Conservation (phyloP, 2,329 filamentous ascomycete species). For the Aspergillus intermedius region DNA sequence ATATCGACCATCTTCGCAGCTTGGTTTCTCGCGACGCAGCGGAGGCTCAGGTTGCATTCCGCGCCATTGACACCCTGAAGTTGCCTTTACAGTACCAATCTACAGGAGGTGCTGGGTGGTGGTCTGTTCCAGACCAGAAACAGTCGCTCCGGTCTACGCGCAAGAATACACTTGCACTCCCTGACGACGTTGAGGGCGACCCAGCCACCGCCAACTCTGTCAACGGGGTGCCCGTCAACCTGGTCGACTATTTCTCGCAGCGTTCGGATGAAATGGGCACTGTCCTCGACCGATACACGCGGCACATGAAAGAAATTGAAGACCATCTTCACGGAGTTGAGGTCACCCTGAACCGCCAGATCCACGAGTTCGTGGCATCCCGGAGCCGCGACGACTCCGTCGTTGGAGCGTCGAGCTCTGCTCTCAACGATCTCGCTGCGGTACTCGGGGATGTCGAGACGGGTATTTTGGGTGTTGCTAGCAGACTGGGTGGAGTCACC, state of each 20-base stretch:
- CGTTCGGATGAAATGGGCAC: constrained; percentile 56
- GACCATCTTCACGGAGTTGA: constrained; percentile 60
- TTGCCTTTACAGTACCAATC: constrained; percentile 61
- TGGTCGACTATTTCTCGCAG: constrained; percentile 59
- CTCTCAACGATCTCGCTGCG: constrained; percentile 45
- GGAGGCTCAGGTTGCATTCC: constrained; percentile 65
- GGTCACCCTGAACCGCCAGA: constrained; percentile 52
- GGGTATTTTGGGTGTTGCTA: constrained; percentile 58
- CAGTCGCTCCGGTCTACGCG: constrained; percentile 34
- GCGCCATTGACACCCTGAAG: constrained; percentile 67
- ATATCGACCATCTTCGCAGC: constrained; percentile 52
- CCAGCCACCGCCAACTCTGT: constrained; percentile 35
- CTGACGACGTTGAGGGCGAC: constrained; percentile 39
- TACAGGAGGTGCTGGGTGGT: constrained; percentile 33
- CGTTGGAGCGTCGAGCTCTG: constrained; percentile 40
- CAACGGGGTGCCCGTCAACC: constrained; percentile 50
- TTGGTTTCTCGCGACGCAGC: constrained; percentile 60
- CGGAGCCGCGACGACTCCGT: constrained; percentile 33
- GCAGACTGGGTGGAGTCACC: constrained; percentile 52
- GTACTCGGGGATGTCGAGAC: constrained; percentile 61
- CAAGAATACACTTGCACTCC: constrained; percentile 42
- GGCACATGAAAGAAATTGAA: constrained; percentile 59
- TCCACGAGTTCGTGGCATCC: constrained; percentile 48
- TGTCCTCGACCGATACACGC: constrained; percentile 53
- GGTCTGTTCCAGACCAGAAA: constrained; percentile 34